These are phyloP conservation scores for Raffaelea albimanens DNA, from an alignment of 2,329 filamentous ascomycete genomes.

Conservation along the genomic window DNA sequence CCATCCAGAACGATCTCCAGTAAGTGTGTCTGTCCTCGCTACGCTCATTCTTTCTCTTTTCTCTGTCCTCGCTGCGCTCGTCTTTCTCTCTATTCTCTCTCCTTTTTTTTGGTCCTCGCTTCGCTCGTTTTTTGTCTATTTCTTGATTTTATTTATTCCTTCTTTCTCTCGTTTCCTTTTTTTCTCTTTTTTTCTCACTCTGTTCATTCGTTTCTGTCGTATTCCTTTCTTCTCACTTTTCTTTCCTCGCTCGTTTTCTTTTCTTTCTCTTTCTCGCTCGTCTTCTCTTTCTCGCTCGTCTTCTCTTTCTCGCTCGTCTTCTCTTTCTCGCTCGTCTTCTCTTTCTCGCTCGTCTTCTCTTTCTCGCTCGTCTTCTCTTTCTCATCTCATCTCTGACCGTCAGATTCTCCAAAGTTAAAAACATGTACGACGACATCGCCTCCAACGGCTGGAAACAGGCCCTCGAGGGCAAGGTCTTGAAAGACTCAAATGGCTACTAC, in stretches of 20 bases:
- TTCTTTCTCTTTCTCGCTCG: too few species aligned
- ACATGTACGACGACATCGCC: too few species aligned
- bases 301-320: too few species aligned
- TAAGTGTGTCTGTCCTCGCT: slow-evolving; percentile 23
- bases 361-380: slow-evolving; percentile 18
- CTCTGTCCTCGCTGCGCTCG: neutral
- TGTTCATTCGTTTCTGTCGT: neutral
- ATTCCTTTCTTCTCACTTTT: slow-evolving; percentile 30
- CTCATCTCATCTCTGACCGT: too few species aligned
- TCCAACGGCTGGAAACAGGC: too few species aligned
- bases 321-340: slow-evolving; percentile 17
- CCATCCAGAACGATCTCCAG: slow-evolving; percentile 52
- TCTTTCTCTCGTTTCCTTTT: slow-evolving; percentile 18
- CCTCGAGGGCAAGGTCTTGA: slow-evolving; percentile 22
- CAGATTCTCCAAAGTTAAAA: too few species aligned
- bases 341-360: too few species aligned
- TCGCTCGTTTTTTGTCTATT: slow-evolving; percentile 18
- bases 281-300: too few species aligned
- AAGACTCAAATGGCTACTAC: slow-evolving; percentile 43
- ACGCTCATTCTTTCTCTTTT: slow-evolving; percentile 18
- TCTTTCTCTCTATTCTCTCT: slow-evolving; percentile 18
- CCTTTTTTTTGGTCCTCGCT: too few species aligned
- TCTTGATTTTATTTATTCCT: neutral
- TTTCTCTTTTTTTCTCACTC: too few species aligned
- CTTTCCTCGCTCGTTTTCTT: too few species aligned